A percentile compares a stretch with the other conserved stretches of the same genome.
These are phyloP conservation scores for Clitopilus passeckerianus DNA, from an alignment of 768 basidiomycete species.

Conservation along the genomic window DNA sequence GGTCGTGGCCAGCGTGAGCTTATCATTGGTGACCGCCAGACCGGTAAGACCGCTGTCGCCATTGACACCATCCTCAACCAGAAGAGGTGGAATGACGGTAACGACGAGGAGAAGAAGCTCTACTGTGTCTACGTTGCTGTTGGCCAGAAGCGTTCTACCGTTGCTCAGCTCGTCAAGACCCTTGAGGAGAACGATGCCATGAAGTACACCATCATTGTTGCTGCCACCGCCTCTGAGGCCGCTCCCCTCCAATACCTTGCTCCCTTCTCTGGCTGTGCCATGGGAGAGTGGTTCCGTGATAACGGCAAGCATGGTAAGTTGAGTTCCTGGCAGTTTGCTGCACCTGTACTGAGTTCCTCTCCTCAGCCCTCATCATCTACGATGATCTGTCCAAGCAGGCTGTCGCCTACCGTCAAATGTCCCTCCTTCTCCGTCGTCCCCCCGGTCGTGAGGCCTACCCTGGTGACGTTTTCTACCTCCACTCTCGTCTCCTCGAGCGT, in stretches of 20 bases:
- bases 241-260: slow-evolving; percentile 99
- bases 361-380: slow-evolving; percentile 90
- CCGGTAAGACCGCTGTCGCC: slow-evolving; percentile 98
- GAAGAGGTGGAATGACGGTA: slow-evolving; percentile 98
- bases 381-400: slow-evolving; percentile 99
- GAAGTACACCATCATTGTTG: slow-evolving; percentile 99
- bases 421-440: slow-evolving; percentile 97
- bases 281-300: slow-evolving; percentile 99
- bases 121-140: slow-evolving; percentile 99
- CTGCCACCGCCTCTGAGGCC: slow-evolving; percentile 98
- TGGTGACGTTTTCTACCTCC: slow-evolving; percentile 99
- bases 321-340: neutral
- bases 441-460: slow-evolving; percentile 99
- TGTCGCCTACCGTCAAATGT: slow-evolving; percentile 99
- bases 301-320: slow-evolving; percentile 95
- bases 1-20: slow-evolving; percentile 99
- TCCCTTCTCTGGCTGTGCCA: slow-evolving; percentile 99
- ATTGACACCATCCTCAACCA: slow-evolving; percentile 99
- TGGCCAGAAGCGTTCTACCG: slow-evolving; percentile 99
- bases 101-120: slow-evolving; percentile 95
- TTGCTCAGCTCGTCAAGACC: slow-evolving; percentile 98
- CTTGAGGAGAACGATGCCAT: slow-evolving; percentile 99
- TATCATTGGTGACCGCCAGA: slow-evolving; percentile 99
- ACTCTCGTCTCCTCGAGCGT: slow-evolving; percentile 99
- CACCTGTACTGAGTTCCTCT: slow-evolving; percentile 8